Evolutionary conservation across 169 alveolate genomes (phyloP).

Genomic region (Eimeria falciformis): DNA sequence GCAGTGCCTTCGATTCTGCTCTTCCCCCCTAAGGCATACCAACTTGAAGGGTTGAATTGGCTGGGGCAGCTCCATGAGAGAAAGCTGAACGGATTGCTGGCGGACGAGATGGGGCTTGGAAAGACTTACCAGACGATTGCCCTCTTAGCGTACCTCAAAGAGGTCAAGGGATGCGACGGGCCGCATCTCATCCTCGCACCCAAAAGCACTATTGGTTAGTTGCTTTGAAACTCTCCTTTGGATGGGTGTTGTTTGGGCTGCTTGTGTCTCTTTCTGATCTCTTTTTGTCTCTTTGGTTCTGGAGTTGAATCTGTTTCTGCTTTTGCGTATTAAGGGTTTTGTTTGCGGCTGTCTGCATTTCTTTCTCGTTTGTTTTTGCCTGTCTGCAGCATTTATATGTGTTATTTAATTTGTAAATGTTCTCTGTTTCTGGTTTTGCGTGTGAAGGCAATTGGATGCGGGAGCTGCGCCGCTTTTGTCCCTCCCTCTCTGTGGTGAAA

Average conservation of each 20-base stretch:
- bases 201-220: slow-evolving; percentile 93
- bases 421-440: background rate
- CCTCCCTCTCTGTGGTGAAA: slow-evolving; percentile 88
- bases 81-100: slow-evolving; percentile 75
- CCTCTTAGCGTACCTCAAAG: slow-evolving; percentile 73
- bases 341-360: background rate
- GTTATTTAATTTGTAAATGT: background rate
- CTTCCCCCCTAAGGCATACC: slow-evolving; percentile 87
- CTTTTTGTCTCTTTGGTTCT: too few species aligned
- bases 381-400: background rate
- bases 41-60: slow-evolving; percentile 94
- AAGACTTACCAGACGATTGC: slow-evolving; percentile 72
- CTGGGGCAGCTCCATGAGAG: slow-evolving; percentile 92
- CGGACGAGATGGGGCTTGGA: slow-evolving; percentile 82
- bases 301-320: background rate
- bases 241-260: too few species aligned
- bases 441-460: slow-evolving; percentile 95
- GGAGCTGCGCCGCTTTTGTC: slow-evolving; percentile 93
- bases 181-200: slow-evolving; percentile 87
- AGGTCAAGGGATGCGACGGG: slow-evolving; percentile 41
- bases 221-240: background rate
- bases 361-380: background rate
- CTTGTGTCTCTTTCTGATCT: background rate
- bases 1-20: slow-evolving; percentile 56
- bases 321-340: background rate